Evolutionary conservation across 2,329 filamentous ascomycete species (phyloP).

Genomic region (Aspergillus nomiae): DNA sequence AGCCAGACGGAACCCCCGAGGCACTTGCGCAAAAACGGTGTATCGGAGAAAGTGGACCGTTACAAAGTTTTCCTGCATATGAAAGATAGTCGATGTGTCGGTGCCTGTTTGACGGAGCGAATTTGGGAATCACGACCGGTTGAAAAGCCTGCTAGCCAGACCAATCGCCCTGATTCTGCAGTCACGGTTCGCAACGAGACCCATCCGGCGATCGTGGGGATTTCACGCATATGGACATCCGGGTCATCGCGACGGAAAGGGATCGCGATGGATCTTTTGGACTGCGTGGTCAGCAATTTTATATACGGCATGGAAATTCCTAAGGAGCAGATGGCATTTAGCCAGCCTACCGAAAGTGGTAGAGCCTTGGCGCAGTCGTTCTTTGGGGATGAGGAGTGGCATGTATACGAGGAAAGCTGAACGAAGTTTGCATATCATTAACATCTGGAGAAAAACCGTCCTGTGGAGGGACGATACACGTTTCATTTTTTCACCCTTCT

Average conservation of each 20-base stretch:
- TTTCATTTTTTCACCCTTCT: constrained; percentile 1
- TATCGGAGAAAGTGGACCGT: constrained; percentile 46
- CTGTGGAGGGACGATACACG: constrained; percentile 1
- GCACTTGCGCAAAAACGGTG: constrained; percentile 34
- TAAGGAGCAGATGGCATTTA: constrained; percentile 62
- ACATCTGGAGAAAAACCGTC: background rate
- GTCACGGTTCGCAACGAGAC: constrained; percentile 48
- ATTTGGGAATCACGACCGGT: constrained; percentile 61
- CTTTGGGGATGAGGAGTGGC: constrained; percentile 61
- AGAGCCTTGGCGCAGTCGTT: constrained; percentile 60
- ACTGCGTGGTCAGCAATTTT: constrained; percentile 58
- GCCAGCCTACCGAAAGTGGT: constrained; percentile 66
- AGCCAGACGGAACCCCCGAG: constrained; percentile 47
- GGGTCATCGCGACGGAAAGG: constrained; percentile 57
- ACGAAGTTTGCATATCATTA: constrained; percentile 7
- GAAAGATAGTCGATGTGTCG: constrained; percentile 62
- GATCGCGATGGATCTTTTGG: constrained; percentile 59
- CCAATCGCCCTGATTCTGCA: constrained; percentile 39
- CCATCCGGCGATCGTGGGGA: constrained; percentile 57
- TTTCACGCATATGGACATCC: constrained; percentile 68
- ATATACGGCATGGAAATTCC: constrained; percentile 57
- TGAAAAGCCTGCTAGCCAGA: constrained; percentile 27
- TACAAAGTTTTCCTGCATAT: constrained; percentile 66
- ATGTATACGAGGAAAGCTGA: constrained; percentile 57
- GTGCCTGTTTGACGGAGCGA: constrained; percentile 62